These are phyloP conservation scores for Sedum album DNA, from an alignment of 164 flowering plant species.

Conservation along the genomic window DNA sequence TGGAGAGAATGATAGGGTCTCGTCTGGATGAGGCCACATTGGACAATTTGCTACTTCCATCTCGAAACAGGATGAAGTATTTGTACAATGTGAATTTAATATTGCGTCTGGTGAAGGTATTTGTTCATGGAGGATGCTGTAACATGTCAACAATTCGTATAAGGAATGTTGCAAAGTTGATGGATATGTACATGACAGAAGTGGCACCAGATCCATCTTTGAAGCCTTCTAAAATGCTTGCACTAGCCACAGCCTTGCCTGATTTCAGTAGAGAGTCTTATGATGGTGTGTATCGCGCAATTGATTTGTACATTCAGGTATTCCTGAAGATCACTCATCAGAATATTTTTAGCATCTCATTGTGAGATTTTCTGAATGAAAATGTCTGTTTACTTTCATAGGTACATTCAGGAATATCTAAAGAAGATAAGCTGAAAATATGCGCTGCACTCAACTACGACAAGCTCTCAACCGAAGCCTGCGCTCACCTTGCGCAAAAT, in stretches of 20 bases:
- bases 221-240: conserved; percentile 57
- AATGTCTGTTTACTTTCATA: conserved; percentile 15
- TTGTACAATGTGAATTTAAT: conserved; percentile 69
- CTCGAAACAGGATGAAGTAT: conserved; percentile 31
- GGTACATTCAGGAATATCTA: conserved; percentile 52
- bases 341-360: background rate
- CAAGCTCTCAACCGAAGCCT: conserved; percentile 35
- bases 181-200: conserved; percentile 61
- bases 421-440: conserved; percentile 38
- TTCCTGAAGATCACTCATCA: background rate
- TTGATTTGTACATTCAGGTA: conserved; percentile 78
- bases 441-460: conserved; percentile 39
- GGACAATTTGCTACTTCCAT: conserved; percentile 64
- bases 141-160: conserved; percentile 19
- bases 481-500: background rate
- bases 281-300: conserved; percentile 56
- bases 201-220: conserved; percentile 66
- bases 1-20: conserved; percentile 66
- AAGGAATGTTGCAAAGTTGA: conserved; percentile 42
- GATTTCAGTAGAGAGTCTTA: conserved; percentile 59
- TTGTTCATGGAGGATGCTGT: conserved; percentile 22
- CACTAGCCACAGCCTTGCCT: conserved; percentile 50
- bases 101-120: conserved; percentile 50
- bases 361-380: background rate
- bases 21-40: conserved; percentile 60